Evolutionary conservation across 2,329 filamentous ascomycete species (phyloP).

Genomic region (Fusarium coicis): DNA sequence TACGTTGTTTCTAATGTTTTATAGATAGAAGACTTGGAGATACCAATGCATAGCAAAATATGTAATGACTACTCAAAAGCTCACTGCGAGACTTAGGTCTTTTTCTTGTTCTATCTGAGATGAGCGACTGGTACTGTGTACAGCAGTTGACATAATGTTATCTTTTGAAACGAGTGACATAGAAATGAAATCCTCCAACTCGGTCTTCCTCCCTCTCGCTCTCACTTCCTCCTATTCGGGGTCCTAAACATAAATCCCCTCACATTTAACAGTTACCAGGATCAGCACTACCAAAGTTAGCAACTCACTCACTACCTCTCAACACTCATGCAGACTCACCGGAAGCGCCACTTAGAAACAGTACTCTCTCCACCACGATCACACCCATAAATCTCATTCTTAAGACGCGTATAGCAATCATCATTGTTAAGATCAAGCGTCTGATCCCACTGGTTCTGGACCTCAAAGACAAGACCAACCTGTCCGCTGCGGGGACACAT

Average conservation of each 20-base stretch:
- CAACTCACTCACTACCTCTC: accelerated
- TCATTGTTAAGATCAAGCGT: background rate
- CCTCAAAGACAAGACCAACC: background rate
- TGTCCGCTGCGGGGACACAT: background rate
- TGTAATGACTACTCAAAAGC: accelerated
- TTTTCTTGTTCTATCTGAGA: background rate
- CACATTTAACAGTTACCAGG: background rate
- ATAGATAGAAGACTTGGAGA: background rate
- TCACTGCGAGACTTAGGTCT: accelerated
- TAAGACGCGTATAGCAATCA: background rate
- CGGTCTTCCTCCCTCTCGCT: accelerated
- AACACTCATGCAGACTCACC: background rate
- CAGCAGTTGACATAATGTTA: accelerated
- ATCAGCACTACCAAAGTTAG: background rate
- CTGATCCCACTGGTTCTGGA: background rate
- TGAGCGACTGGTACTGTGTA: background rate
- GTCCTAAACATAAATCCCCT: background rate
- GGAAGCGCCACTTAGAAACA: background rate
- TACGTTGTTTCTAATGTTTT: accelerated
- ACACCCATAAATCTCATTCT: background rate
- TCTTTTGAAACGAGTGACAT: background rate
- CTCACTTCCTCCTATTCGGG: background rate
- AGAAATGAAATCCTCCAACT: background rate
- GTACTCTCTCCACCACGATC: background rate
- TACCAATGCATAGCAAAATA: background rate